Conservation (phyloP, 148 eudicot species). For the Camellia japonica region DNA sequence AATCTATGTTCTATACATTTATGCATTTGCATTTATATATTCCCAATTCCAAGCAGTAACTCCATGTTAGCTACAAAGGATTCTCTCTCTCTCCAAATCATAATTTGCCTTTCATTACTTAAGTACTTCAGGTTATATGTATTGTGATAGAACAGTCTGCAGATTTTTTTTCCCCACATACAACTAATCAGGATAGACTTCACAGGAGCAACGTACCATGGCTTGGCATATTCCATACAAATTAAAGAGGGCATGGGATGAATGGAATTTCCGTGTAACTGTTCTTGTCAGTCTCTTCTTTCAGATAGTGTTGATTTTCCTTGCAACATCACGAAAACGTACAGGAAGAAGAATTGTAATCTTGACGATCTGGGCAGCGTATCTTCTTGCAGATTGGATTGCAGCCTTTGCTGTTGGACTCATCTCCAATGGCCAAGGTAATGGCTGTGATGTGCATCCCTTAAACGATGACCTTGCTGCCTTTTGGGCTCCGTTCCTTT, state of each 20-base stretch:
- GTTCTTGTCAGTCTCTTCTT: slow-evolving; percentile 12
- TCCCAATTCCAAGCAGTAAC: too few relatives aligned
- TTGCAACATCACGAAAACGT: slow-evolving; percentile 8
- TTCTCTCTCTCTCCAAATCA: too few relatives aligned
- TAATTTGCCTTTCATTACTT: too few relatives aligned
- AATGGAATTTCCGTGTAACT: slow-evolving; percentile 3
- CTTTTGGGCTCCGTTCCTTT: too few relatives aligned
- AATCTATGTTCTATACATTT: too few relatives aligned
- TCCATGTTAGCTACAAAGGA: too few relatives aligned
- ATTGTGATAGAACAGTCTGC: neutral
- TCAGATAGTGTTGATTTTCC: slow-evolving; percentile 1
- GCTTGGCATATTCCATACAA: neutral
- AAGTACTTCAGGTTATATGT: too few relatives aligned
- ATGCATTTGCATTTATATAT: too few relatives aligned
- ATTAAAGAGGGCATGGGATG: neutral
- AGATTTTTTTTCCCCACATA: neutral
- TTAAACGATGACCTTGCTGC: too few relatives aligned
- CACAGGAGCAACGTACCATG: neutral
- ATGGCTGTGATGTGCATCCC: too few relatives aligned
- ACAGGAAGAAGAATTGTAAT: neutral
- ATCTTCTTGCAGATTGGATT: slow-evolving; percentile 12
- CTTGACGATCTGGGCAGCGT: neutral
- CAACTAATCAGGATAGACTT: neutral
- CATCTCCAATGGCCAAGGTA: too few relatives aligned
- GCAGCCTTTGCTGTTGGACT: neutral